These are phyloP conservation scores for Pseudopediastrum boryanum DNA, from an alignment of 139 green algal species.

Conservation along the genomic window DNA sequence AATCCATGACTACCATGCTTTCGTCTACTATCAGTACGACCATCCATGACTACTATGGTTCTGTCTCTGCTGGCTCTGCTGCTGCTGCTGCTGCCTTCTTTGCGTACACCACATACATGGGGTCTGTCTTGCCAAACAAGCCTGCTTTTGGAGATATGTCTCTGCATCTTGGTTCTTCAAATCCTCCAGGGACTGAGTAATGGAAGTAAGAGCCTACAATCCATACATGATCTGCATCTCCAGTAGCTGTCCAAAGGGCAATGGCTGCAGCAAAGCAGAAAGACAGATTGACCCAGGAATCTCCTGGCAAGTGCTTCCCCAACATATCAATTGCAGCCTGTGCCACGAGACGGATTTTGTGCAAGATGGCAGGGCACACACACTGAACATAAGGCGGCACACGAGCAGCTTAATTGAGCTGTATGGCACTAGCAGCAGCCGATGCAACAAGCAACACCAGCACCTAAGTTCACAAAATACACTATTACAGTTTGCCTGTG, in stretches of 20 bases:
- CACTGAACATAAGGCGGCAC: too few relatives aligned
- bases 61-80: neutral
- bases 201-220: conserved; percentile 95
- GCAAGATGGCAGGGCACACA: too few relatives aligned
- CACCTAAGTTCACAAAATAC: too few relatives aligned
- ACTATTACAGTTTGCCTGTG: too few relatives aligned
- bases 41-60: too few relatives aligned
- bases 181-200: conserved; percentile 79
- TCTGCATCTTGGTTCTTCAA: neutral
- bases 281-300: neutral
- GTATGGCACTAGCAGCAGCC: too few relatives aligned
- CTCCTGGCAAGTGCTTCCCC: neutral
- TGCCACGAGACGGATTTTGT: too few relatives aligned
- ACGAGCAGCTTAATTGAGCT: too few relatives aligned
- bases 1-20: too few relatives aligned
- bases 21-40: too few relatives aligned
- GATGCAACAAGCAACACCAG: too few relatives aligned
- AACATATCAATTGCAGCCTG: too few relatives aligned
- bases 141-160: neutral
- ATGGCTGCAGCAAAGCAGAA: conserved; percentile 36
- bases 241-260: conserved; percentile 42
- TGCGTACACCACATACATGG: conserved; percentile 53
- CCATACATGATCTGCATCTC: conserved; percentile 66
- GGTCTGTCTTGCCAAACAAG: conserved; percentile 21
- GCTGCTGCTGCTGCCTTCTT: conserved; percentile 28